A percentile compares a stretch with the other conserved stretches of the same genome.
Evolutionary conservation across 1,139 yeast species (phyloP).

Genomic region (Kodamaea anthophila): DNA sequence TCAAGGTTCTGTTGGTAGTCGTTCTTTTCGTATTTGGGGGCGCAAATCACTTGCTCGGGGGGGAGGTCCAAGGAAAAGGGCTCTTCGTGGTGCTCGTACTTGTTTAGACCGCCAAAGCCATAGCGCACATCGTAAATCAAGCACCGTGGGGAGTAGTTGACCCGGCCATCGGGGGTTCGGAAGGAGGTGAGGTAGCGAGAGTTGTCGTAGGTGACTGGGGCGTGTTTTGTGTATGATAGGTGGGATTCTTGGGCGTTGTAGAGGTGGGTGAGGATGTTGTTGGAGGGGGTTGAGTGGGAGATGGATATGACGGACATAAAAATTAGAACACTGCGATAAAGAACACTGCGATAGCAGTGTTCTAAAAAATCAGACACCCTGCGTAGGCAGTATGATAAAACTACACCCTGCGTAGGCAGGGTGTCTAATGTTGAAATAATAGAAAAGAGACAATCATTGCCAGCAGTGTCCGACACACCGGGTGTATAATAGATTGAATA

Average conservation of each 20-base stretch:
- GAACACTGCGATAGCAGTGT: too few relatives aligned
- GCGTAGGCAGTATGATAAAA: too few relatives aligned
- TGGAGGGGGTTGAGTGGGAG: constrained; percentile 69
- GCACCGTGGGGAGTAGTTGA: constrained; percentile 75
- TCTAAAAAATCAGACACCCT: too few relatives aligned
- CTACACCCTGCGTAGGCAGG: too few relatives aligned
- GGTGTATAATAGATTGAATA: too few relatives aligned
- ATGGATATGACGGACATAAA: too few relatives aligned
- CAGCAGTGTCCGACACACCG: too few relatives aligned
- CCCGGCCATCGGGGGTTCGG: constrained; percentile 37
- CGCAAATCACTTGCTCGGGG: constrained; percentile 8
- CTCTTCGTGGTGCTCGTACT: constrained; percentile 42
- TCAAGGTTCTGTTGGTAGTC: constrained; percentile 63
- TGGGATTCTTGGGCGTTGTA: constrained; percentile 73
- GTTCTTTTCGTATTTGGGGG: constrained; percentile 25
- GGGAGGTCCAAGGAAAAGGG: constrained; percentile 9
- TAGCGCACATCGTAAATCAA: constrained; percentile 68
- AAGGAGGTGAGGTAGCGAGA: constrained; percentile 23
- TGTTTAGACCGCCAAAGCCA: constrained; percentile 58
- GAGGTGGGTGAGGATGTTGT: constrained; percentile 70
- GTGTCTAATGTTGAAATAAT: too few relatives aligned
- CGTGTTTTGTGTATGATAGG: constrained; percentile 42
- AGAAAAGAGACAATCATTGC: too few relatives aligned
- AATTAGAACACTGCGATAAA: too few relatives aligned
- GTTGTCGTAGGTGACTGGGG: constrained; percentile 24